phyloP scores from a whole-genome alignment of 2,329 filamentous ascomycete genomes.

The Clonostachys rhizophaga region DNA sequence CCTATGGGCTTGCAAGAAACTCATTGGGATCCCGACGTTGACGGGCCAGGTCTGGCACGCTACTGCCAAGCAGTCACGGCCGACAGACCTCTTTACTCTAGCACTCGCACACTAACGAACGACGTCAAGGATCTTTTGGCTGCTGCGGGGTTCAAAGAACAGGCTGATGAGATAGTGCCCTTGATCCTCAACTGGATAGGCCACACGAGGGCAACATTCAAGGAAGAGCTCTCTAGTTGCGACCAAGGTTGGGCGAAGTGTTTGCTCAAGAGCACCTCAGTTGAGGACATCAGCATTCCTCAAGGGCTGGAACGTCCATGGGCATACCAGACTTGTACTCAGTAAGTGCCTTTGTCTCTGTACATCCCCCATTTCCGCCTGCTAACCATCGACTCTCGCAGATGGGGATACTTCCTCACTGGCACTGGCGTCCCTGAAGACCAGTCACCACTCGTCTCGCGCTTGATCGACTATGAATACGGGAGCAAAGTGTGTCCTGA shows the following conservation, averaged over 20 bases:
- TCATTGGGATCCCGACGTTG: conserved; percentile 51
- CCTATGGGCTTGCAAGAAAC: conserved; percentile 38
- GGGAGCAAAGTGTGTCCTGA: conserved; percentile 56
- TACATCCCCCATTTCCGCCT: not conserved
- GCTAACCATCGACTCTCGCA: not conserved
- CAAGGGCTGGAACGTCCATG: conserved; percentile 6
- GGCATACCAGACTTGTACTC: conserved; percentile 6
- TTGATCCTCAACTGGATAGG: not conserved
- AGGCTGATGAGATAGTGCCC: not conserved
- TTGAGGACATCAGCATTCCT: too few species aligned
- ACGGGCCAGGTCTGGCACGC: conserved; percentile 18
- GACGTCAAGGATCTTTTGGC: conserved; percentile 76
- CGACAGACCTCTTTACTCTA: conserved; percentile 2
- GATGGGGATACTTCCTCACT: conserved; percentile 74
- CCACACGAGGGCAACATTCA: not conserved
- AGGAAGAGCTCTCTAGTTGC: not conserved
- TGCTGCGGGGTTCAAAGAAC: conserved; percentile 39
- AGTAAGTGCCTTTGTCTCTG: not conserved
- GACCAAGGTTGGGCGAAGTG: not conserved
- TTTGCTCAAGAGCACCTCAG: too few species aligned
- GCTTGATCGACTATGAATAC: conserved; percentile 62
- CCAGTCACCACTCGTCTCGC: conserved; percentile 66
- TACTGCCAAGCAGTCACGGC: conserved; percentile 5
- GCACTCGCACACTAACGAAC: conserved; percentile 34
- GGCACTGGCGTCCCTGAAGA: conserved; percentile 63